A percentile compares a stretch with the other conserved stretches of the same genome.
These are phyloP conservation scores for Ustulina deusta DNA, from an alignment of 2,329 filamentous ascomycete genomes.

Conservation along the genomic window DNA sequence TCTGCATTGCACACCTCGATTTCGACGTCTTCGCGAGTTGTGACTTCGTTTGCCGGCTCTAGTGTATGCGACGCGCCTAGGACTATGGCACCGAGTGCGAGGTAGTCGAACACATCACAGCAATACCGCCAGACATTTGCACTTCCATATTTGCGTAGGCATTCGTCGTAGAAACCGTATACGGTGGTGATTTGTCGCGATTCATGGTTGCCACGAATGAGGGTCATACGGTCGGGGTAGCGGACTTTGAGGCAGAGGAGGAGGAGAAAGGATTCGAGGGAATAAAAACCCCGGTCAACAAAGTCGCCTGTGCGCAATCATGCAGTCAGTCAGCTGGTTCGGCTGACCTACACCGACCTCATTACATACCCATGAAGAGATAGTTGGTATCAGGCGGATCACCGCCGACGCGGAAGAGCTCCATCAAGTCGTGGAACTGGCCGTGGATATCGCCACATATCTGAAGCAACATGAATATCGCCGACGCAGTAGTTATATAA, in stretches of 20 bases:
- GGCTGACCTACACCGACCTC: background rate
- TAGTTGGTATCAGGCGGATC: slow-evolving; percentile 97
- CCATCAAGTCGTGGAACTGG: slow-evolving; percentile 97
- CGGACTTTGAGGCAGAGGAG: slow-evolving; percentile 96
- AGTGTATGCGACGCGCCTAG: slow-evolving; percentile 83
- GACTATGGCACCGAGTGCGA: slow-evolving; percentile 88
- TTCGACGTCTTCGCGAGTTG: slow-evolving; percentile 73
- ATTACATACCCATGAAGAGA: slow-evolving; percentile 84
- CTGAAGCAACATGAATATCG: slow-evolving; percentile 54
- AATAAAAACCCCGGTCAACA: slow-evolving; percentile 98
- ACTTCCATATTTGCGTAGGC: slow-evolving; percentile 93
- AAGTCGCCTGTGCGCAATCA: slow-evolving; percentile 78
- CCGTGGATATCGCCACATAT: slow-evolving; percentile 98
- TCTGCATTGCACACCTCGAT: slow-evolving; percentile 92
- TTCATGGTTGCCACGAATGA: slow-evolving; percentile 96
- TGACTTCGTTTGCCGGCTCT: slow-evolving; percentile 61
- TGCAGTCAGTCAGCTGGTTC: slow-evolving; percentile 31
- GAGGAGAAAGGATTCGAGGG: slow-evolving; percentile 94
- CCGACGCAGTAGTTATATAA: background rate
- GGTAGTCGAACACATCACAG: slow-evolving; percentile 97
- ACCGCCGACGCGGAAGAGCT: slow-evolving; percentile 92
- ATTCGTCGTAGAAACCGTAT: slow-evolving; percentile 98
- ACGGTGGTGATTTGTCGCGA: slow-evolving; percentile 97
- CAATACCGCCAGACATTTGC: slow-evolving; percentile 98
- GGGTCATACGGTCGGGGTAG: slow-evolving; percentile 95